Base-by-base conservation (phyloP, 1,284 basidiomycete species). In the Rhizoctonia solani region DNA sequence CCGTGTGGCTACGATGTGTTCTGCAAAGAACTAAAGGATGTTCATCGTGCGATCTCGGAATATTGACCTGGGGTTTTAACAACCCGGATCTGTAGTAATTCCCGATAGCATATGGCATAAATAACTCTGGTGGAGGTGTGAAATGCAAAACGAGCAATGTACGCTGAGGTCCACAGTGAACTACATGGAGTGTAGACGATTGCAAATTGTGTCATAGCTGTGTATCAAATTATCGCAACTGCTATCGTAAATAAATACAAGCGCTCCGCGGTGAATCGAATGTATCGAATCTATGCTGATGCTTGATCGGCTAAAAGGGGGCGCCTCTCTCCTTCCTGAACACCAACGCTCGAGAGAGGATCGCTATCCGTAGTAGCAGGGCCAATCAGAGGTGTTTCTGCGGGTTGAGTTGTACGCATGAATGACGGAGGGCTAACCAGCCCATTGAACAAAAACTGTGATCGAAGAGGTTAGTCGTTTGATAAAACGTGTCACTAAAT, bases 391-490 rank as follows among this genome's bases (percentile, higher is more conserved):
- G 55, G 55, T n/a, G 46, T 39, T 13, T 72, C 73, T 42, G 77
- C 75, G 16, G 73, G 72, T n/a, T 79, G 41, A 3, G 76, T 50
- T 2, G 78, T 74, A 37, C 76, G 81, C 50, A 91, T 74, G 78
- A 85, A 90, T 11, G 79, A 73, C 8, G 89, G 90, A 1, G 82
- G 79, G 25, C 78, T 77, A 68, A 92, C 83, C 49, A 92, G 81
- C 73, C 85, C 84, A 77, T 92, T 92, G 79, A 91, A 92, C 54
- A 90, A 77, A 81, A 91, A 91, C 85, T 87, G 66, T 54, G 27
- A 41, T 21, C 25, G 29, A 44, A 27, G 39, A n/a, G n/a, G n/a
- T n/a, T 56, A n/a, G 21, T 30, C 37, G 16, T 9, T 11, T 13
- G 14, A 25, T 54, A 50, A n/a, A 16, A 30, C 56, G 5, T 23